Base-by-base conservation (phyloP, 805 yeast species). In the Kodamaea nitidulidarum region DNA sequence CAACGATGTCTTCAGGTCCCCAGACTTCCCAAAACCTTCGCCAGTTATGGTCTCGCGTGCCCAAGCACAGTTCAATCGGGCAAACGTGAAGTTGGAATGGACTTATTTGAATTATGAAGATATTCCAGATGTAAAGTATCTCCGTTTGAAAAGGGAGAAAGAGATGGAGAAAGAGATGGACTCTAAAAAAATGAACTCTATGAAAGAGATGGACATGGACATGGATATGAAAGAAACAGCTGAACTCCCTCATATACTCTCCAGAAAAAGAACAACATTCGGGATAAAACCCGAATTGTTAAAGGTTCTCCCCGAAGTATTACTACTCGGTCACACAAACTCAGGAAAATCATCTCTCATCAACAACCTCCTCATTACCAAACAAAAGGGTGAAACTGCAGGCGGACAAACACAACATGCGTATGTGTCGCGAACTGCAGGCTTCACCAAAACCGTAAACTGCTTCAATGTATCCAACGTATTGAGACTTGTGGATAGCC, bases 341-440 rank as follows among this genome's bases (percentile, higher is more conserved):
- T 88, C 82, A 6, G 97, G 96, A 0, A 88, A 88, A 54, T 85
- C 95, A 0, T 79, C 95, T 0, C 56, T 88, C 17, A 64, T 88
- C 29, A 84, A 85, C 51, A 75, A 74, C 9, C 40, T 87, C 7
- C 60, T 84, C 4, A 64, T 78, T 1, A 62, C 63, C 26, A 55
- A 60, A 6, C 50, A 52, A 17, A 52, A 55, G 38, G 57, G 55
- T 29, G 57, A 46, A 46, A 42, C 57, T 2, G 43, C 50, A 2
- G 54, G 52, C 14, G 52, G 58, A 33, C 35, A 41, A 7, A 52
- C 58, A 7, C 57, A 58, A 34, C 72, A 64, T 43, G 91, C 88
- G 7, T 73, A 55, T 46, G 75, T 77, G 1, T 76, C 82, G 0
- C 62, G 61, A 42, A 63, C 66, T 44, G 79, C 81, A 15, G 86